phyloP scores from a whole-genome alignment of 208 protist genomes.

The Porcisia deanei region DNA sequence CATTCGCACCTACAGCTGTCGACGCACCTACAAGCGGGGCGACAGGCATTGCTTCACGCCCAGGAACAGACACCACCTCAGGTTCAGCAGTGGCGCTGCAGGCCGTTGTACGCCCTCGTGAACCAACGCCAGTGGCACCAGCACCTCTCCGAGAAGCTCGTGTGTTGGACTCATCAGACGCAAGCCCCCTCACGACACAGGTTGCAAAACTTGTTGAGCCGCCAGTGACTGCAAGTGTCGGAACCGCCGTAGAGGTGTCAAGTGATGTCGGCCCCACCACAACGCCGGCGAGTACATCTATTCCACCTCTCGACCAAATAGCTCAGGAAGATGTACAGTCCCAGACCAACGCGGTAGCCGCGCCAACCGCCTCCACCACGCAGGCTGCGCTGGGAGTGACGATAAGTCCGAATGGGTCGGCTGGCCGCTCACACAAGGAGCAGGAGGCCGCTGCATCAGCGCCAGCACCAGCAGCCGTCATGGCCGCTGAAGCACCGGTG shows the following conservation, averaged over 20 bases:
- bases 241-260: neutral
- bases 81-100: conserved; percentile 18
- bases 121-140: conserved; percentile 6
- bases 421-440: neutral
- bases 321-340: neutral
- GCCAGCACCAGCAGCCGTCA: neutral
- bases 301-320: neutral
- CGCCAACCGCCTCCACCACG: neutral
- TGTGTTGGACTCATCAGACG: neutral
- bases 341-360: neutral
- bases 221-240: neutral
- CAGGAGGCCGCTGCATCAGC: neutral
- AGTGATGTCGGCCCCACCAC: neutral
- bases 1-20: neutral
- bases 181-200: neutral
- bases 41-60: neutral
- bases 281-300: neutral
- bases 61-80: neutral
- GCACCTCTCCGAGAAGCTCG: neutral
- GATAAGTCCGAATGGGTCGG: neutral
- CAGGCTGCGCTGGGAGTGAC: neutral
- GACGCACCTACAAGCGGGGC: neutral
- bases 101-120: conserved; percentile 2
- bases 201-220: conserved; percentile 8
- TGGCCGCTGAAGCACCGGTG: neutral